Percentiles rank a stretch among this genome's conserved stretches.
These are phyloP conservation scores for Schizothecium vesticola DNA, from an alignment of 495 filamentous ascomycete genomes.

Conservation along the genomic window DNA sequence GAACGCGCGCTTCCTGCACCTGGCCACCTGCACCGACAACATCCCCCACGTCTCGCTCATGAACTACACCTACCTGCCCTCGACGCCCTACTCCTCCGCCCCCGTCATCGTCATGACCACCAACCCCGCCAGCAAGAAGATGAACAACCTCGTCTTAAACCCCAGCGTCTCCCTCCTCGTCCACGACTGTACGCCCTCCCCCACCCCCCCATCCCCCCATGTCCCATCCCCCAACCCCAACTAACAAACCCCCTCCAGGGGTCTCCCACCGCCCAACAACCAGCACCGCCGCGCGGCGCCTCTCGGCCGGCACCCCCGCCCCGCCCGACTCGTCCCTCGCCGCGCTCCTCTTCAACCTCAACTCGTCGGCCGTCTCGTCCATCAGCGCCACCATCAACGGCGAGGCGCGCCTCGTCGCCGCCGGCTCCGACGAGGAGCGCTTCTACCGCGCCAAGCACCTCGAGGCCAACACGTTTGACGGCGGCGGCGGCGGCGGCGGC, in stretches of 20 bases:
- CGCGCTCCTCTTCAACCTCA: slow-evolving; percentile 77
- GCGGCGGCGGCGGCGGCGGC: slow-evolving; percentile 39
- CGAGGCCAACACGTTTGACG: slow-evolving; percentile 84
- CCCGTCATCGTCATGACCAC: slow-evolving; percentile 92
- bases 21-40: slow-evolving; percentile 79
- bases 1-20: slow-evolving; percentile 94
- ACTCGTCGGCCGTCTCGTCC: slow-evolving; percentile 78
- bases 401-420: slow-evolving; percentile 62
- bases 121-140: slow-evolving; percentile 83
- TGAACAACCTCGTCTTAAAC: slow-evolving; percentile 77
- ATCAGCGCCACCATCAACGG: slow-evolving; percentile 94
- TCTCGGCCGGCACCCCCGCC: slow-evolving; percentile 48
- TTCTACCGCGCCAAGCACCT: slow-evolving; percentile 79
- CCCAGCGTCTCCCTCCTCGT: slow-evolving; percentile 91
- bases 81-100: slow-evolving; percentile 61
- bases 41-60: slow-evolving; percentile 93
- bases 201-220: neutral
- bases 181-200: slow-evolving; percentile 71
- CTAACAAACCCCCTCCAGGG: slow-evolving; percentile 35
- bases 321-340: slow-evolving; percentile 63
- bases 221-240: neutral
- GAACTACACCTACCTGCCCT: slow-evolving; percentile 97
- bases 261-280: slow-evolving; percentile 89
- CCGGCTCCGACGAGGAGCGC: slow-evolving; percentile 69
- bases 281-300: slow-evolving; percentile 54